Conservation (phyloP, 139 green algal genomes). For the Chlorella sp. region DNA sequence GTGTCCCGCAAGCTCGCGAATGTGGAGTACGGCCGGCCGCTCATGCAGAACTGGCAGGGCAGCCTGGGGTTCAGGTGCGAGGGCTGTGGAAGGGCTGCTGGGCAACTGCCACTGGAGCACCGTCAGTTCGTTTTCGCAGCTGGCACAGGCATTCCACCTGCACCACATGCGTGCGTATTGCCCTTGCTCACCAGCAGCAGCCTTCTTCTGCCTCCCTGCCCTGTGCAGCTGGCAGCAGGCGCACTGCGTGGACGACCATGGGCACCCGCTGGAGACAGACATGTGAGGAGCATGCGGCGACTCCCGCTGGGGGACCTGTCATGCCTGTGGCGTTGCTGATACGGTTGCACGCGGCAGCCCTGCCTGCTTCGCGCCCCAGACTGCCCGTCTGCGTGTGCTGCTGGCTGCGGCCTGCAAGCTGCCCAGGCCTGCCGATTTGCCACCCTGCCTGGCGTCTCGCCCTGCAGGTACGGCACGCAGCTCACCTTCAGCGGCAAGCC, state of each 20-base stretch:
- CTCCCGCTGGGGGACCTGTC: too few species aligned
- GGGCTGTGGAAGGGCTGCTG: background rate
- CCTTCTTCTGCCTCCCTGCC: background rate
- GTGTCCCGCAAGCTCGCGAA: conserved; percentile 64
- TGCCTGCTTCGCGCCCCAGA: too few species aligned
- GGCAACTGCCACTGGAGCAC: background rate
- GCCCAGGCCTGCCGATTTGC: too few species aligned
- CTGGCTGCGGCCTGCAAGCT: too few species aligned
- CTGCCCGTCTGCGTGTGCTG: too few species aligned
- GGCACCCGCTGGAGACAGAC: conserved; percentile 68
- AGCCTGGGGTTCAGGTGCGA: conserved; percentile 45
- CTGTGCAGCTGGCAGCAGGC: conserved; percentile 68
- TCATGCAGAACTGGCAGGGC: conserved; percentile 55
- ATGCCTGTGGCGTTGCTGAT: too few species aligned
- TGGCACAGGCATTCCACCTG: too few species aligned
- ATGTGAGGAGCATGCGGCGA: background rate
- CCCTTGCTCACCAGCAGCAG: background rate
- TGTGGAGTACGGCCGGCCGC: conserved; percentile 84
- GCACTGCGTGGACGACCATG: conserved; percentile 79
- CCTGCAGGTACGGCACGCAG: conserved; percentile 66
- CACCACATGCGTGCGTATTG: too few species aligned
- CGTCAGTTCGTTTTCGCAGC: background rate
- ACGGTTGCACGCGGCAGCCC: too few species aligned
- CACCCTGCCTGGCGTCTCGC: too few species aligned
- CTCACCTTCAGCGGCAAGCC: conserved; percentile 78